Base-by-base conservation (phyloP, 306 rosid species). In the Cucurbita argyrosperma region DNA sequence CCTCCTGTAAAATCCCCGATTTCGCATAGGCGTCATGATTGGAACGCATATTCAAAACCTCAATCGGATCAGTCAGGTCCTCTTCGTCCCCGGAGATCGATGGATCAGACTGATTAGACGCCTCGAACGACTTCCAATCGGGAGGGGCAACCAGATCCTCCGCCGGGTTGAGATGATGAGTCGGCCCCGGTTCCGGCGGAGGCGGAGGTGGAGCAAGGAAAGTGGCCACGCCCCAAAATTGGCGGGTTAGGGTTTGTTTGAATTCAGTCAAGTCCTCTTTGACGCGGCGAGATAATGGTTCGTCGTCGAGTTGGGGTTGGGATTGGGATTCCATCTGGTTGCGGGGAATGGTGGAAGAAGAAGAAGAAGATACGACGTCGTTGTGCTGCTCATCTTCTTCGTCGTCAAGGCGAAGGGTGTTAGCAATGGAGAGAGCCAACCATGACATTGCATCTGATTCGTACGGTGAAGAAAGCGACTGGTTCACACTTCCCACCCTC, bases 151-250 rank as follows among this genome's bases (percentile, higher is more conserved):
- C 19, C 38, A 46, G 85, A 63, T 74, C 50, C 18, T n/a, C 10
- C 1, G 8, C 13, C 2, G 8, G 50, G 0, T 45, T 81, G 43
- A 52, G 70, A 19, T 68, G 62, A 6, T 76, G 56, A 13, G 75
- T 76, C 11, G 77, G 18, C 10, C 80, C 70, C 7, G 83, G 80
- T 0, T 54, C 58, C 1, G 85, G 74, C 15, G 96, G 84, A 0
- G 88, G 88, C 0, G 95, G 95, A 0, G 88, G 88, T 0, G 90
- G 97, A 6, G 91, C 91, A 39, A 94, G 88, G 74, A 91, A 94
- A 0, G 90, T 80, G 0, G 99, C 96, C 85, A 94, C 85, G 26
- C 95, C 99, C 97, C 96, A 87, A 40, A 94, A 78, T 86, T 89
- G 97, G 21, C 95, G 97, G 14, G 95, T 85, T 74, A 94, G 88